Evolutionary conservation across 768 basidiomycete genomes (phyloP), one percentile per base, ranked within the genome.

Genomic region (Ramaria sp.): DNA sequence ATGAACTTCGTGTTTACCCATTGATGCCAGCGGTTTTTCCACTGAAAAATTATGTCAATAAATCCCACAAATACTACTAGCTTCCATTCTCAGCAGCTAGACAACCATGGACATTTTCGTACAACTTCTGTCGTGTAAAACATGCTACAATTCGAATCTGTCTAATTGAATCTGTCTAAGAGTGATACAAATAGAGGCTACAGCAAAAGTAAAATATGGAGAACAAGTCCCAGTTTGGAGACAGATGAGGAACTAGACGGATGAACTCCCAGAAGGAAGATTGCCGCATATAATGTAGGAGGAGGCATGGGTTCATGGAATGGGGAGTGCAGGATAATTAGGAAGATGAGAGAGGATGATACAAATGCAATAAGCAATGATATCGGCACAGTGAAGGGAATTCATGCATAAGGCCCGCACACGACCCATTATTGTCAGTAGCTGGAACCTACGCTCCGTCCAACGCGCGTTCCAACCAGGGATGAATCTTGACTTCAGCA

Each of bases 401-500:
- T 43, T 43, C 17, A 13, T 6, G 20, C 11, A 43, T 34, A 37
- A 37, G 9, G 34, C 34, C 13, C 13, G 42, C 42, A 43, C 7
- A 22, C 42, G 17, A 22, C 7, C 42, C 6, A 42, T 17, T 15
- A 17, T 42, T 19, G 41, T 17, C 15, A 42, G n/a, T 43, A 43
- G 42, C 2, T 37, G 13, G 42, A 17, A 43, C n/a, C 20, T 43
- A 13, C 38, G 59, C 51, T 39, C 58, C 34, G 47, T 69, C 67
- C 53, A 71, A 60, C 37, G 69, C 68, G 50, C 67, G 68, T 63
- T 27, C 31, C 48, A 96, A 75, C 93, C 95, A 98, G n/a, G 76
- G 78, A 70, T 95, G 89, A n/a, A 69, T 71, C 50, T 82, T 80
- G 39, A 99, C 84, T 69, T 94, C 86, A 50, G 75, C 71, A 53